Evolutionary conservation across 1,284 basidiomycete species (phyloP), one percentile per base, ranked within the genome.

Genomic region (Ganoderma leucocontextum): DNA sequence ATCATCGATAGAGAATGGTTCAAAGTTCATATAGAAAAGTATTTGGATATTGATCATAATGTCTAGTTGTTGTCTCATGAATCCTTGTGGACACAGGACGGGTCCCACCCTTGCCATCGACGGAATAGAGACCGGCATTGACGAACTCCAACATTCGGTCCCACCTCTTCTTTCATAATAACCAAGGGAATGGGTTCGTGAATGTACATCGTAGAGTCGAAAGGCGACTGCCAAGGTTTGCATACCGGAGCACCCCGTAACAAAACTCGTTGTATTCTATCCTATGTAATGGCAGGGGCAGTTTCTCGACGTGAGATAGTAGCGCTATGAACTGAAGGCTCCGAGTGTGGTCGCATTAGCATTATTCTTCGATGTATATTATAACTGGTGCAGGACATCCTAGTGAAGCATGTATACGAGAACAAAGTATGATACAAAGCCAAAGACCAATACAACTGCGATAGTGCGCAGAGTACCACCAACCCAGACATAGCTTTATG

Each of bases 1-100:
- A 49, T 49, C 22, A 8, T 49, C 10, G 47, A 49, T 49, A 29
- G 41, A 25, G 60, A 33, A 63, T 39, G n/a, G 44, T 68, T 64
- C 38, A 35, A 13, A 38, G 44, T 55, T 25, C 9, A 4, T 52
- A n/a, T 39, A 53, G 15, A 62, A 67, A 67, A 70, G 65, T 70
- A 66, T 59, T 13, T 12, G 13, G 35, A n/a, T 60, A 60, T 60
- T 33, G 49, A 42, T 47, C 55, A 13, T 63, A 55, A 63, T 55
- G 10, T 19, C 22, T 25, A 17, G 15, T 55, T 55, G 9, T 55
- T 55, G 29, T 25, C 41, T 42, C 22, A 13, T 22, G 44, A 3
- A 47, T 17, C 15, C 25, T 25, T 25, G 9, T 6, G 47, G 8
- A n/a, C n/a, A n/a, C n/a, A n/a, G n/a, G n/a, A 25, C 10, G 12